Evolutionary conservation across 176 grass and related monocot species (phyloP).

Genomic region (Themeda triandra): DNA sequence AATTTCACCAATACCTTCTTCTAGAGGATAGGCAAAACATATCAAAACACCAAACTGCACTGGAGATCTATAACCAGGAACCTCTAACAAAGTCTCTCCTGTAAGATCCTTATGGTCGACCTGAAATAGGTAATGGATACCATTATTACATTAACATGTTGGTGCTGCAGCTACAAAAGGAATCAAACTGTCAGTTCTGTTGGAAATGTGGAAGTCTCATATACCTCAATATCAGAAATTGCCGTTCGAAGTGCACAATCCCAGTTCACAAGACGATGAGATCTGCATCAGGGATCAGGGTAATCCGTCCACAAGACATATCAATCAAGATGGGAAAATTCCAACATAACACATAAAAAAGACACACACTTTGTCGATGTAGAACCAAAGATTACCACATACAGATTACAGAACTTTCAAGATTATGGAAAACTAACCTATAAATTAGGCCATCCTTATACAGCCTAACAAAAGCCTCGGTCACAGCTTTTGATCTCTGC

Average conservation of each 20-base stretch:
- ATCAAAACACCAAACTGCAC: conserved; percentile 88
- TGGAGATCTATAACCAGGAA: conserved; percentile 60
- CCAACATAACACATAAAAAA: not conserved
- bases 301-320: not conserved
- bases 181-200: not conserved
- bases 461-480: conserved; percentile 84
- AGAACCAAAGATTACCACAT: not conserved
- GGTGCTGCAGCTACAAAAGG: not conserved
- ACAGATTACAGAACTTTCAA: not conserved
- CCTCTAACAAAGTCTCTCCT: conserved; percentile 60
- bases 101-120: conserved; percentile 72
- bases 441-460: conserved; percentile 80
- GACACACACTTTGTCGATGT: no score
- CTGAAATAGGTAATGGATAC: conserved; percentile 31
- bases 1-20: conserved; percentile 71
- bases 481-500: conserved; percentile 76
- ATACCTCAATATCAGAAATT: conserved; percentile 83
- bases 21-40: conserved; percentile 89
- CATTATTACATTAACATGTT: not conserved
- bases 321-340: not conserved
- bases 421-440: conserved; percentile 50
- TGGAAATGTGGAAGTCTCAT: not conserved
- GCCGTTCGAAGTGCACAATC: conserved; percentile 85
- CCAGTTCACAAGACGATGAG: conserved; percentile 90
- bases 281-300: conserved; percentile 34